These are phyloP conservation scores for Starmerella sp. DNA, from an alignment of 805 yeast species.

Conservation along the genomic window DNA sequence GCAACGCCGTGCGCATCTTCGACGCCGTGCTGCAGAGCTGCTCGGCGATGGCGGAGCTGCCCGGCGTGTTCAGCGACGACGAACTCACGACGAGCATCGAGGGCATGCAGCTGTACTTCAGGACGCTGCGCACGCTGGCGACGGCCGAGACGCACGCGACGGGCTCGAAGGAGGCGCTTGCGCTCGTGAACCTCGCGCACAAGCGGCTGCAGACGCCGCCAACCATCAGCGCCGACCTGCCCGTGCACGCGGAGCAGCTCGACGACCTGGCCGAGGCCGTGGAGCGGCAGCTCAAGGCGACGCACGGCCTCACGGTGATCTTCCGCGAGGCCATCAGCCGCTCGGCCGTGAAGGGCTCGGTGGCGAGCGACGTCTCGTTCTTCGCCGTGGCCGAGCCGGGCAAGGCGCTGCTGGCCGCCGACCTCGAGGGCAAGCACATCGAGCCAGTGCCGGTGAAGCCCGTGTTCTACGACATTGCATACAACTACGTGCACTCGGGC, in stretches of 20 bases:
- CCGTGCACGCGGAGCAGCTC: slow-evolving; percentile 12
- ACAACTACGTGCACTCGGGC: slow-evolving; percentile 52
- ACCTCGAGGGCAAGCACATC: slow-evolving; percentile 30
- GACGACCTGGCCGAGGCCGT: slow-evolving; percentile 7
- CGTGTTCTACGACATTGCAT: slow-evolving; percentile 82
- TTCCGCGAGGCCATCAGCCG: slow-evolving; percentile 21
- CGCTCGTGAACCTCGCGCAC: slow-evolving; percentile 21
- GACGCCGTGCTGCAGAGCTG: slow-evolving; percentile 44
- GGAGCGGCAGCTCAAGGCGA: slow-evolving; percentile 12
- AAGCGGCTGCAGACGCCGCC: slow-evolving; percentile 5
- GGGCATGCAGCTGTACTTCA: slow-evolving; percentile 39
- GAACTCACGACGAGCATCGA: slow-evolving; percentile 46
- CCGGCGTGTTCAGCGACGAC: slow-evolving; percentile 86
- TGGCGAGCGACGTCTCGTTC: slow-evolving; percentile 37
- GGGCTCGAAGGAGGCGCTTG: slow-evolving; percentile 25
- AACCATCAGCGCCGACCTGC: slow-evolving; percentile 20
- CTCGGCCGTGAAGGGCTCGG: slow-evolving; percentile 21
- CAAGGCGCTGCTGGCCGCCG: slow-evolving; percentile 25
- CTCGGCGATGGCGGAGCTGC: slow-evolving; percentile 58
- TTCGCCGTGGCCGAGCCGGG: slow-evolving; percentile 28
- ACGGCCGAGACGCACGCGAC: slow-evolving; percentile 4
- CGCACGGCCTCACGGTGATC: slow-evolving; percentile 32
- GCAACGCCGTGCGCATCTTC: slow-evolving; percentile 37
- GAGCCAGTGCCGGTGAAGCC: slow-evolving; percentile 71
- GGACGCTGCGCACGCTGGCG: slow-evolving; percentile 22